Base-by-base conservation (phyloP, 2,329 filamentous ascomycete genomes). In the Botrytis galanthina region DNA sequence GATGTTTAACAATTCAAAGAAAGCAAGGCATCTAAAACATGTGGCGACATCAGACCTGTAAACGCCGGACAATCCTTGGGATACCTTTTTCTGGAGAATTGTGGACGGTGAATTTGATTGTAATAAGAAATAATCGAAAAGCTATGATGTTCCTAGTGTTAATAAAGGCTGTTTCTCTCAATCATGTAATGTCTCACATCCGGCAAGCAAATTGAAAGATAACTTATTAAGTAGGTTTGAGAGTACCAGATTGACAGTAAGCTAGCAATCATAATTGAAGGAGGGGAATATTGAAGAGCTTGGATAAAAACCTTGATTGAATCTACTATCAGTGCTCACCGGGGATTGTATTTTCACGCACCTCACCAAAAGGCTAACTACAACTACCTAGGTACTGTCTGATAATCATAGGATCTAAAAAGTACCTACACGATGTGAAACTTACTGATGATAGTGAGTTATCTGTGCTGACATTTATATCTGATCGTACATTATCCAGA, bases 1-100 rank as follows among this genome's bases (percentile, higher is more conserved):
- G 60, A 72, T 39, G 46, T 67, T 72, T 39, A 20, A 54, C 51
- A 29, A 57, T 57, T 57, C 51, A n/a, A 51, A 54, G 57, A 26
- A 66, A 67, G 59, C 20, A 66, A 63, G 37, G 59, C 64, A 44
- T 66, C 42, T 37, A 62, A 42, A 63, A 39, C 29, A 71, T 66
- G 44, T 59, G 68, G 68, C 68, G 68, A 71, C 57, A 44, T 64
- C 59, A 63, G 37, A 39, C 39, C 35, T 70, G 9, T 60, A 12
- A 42, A 63, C 26, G 32, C 69, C 48, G 59, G 59, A 54, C 14
- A 57, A 72, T 46, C 37, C 71, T 59, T 62, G 39, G 46, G 39
- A 59, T 37, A 29, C 46, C n/a, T 57, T 57, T 57, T 57, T 48
- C 29, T 10, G 26, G 46, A 68, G 51, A 57, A 57, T 57, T 57